These are phyloP conservation scores for Wickerhamomyces queroliae DNA, from an alignment of 805 yeast species.

Conservation along the genomic window DNA sequence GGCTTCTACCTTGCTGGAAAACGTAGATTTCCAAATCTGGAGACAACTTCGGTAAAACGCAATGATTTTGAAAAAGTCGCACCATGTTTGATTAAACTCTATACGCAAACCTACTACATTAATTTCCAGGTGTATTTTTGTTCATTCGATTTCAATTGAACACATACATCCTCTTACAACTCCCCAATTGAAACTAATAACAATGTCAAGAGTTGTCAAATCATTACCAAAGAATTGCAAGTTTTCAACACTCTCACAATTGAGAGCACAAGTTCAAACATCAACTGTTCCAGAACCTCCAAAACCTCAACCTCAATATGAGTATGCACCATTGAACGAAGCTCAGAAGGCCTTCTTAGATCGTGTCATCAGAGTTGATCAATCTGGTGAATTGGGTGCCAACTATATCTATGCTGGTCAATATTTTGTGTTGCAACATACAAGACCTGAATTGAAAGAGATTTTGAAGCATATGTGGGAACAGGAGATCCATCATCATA, in stretches of 20 bases:
- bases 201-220: background rate
- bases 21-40: too few species aligned
- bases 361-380: constrained; percentile 83
- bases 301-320: constrained; percentile 1
- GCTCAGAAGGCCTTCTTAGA: constrained; percentile 72
- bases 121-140: too few species aligned
- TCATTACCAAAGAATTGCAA: constrained; percentile 4
- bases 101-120: too few species aligned
- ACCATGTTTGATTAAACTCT: too few species aligned
- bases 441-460: constrained; percentile 71
- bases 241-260: constrained; percentile 18
- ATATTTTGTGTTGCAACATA: constrained; percentile 63
- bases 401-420: constrained; percentile 92
- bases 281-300: constrained; percentile 1
- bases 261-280: constrained; percentile 13
- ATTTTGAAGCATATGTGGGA: constrained; percentile 96
- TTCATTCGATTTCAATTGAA: too few species aligned
- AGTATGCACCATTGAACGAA: constrained; percentile 20
- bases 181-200: background rate
- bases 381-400: constrained; percentile 98
- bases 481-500: constrained; percentile 88
- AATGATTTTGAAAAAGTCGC: too few species aligned
- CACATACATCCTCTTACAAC: background rate
- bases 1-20: too few species aligned
- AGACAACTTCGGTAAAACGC: too few species aligned